These are phyloP conservation scores for Barnettozyma pratensis DNA, from an alignment of 805 yeast species.

Conservation along the genomic window DNA sequence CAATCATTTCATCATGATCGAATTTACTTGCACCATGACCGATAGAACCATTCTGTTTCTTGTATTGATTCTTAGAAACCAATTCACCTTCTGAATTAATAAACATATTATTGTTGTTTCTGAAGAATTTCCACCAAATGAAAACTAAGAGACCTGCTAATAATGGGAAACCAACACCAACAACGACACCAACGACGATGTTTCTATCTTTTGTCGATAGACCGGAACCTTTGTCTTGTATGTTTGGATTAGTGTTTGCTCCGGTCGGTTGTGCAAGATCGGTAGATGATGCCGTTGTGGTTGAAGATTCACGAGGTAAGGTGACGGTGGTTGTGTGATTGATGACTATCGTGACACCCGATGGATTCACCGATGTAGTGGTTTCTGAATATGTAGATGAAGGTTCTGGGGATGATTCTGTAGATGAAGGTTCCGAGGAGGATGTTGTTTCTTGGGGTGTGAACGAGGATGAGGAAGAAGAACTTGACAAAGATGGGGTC, in stretches of 20 bases:
- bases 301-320: slow-evolving; percentile 11
- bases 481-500: neutral
- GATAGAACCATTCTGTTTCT: neutral
- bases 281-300: slow-evolving; percentile 24
- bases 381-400: neutral
- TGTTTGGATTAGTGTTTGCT: slow-evolving; percentile 6
- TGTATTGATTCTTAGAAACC: slow-evolving; percentile 5
- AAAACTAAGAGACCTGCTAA: slow-evolving; percentile 21
- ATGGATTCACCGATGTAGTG: slow-evolving; percentile 3
- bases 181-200: slow-evolving; percentile 61
- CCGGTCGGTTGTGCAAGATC: slow-evolving; percentile 21
- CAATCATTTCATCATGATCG: slow-evolving; percentile 23
- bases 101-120: slow-evolving; percentile 12
- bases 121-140: slow-evolving; percentile 11
- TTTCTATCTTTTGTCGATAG: slow-evolving; percentile 41
- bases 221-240: slow-evolving; percentile 25
- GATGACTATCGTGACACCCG: slow-evolving; percentile 17
- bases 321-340: slow-evolving; percentile 18
- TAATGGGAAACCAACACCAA: slow-evolving; percentile 65
- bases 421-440: neutral
- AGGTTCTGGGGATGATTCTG: slow-evolving; percentile 1
- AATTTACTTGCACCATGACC: neutral
- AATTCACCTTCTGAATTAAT: slow-evolving; percentile 26
- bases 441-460: neutral
- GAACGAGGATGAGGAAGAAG: slow-evolving; percentile 4